Conservation (phyloP, 495 filamentous ascomycete genomes). For the Daldinia childiae region DNA sequence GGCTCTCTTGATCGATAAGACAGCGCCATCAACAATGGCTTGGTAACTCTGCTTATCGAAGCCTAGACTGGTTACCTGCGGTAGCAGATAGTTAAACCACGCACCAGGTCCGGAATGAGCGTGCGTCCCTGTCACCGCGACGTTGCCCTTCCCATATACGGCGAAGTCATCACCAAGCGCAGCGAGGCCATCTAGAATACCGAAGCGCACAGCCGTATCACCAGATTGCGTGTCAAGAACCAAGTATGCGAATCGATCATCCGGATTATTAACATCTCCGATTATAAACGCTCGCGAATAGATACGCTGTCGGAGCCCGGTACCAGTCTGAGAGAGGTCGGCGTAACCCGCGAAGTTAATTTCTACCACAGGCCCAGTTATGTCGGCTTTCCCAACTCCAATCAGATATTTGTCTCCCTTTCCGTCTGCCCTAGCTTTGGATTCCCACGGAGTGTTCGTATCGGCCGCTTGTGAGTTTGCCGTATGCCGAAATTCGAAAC, state of each 20-base stretch:
- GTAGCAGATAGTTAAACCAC: slow-evolving; percentile 96
- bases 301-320: slow-evolving; percentile 83
- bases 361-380: slow-evolving; percentile 79
- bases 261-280: slow-evolving; percentile 71
- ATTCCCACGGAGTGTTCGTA: slow-evolving; percentile 12
- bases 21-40: slow-evolving; percentile 86
- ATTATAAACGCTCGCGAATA: slow-evolving; percentile 92
- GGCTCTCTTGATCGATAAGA: slow-evolving; percentile 84
- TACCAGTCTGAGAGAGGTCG: slow-evolving; percentile 76
- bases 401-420: slow-evolving; percentile 72
- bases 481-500: slow-evolving; percentile 25
- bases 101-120: slow-evolving; percentile 91
- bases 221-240: slow-evolving; percentile 84
- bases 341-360: slow-evolving; percentile 76
- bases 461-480: neutral
- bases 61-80: slow-evolving; percentile 88
- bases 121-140: slow-evolving; percentile 93
- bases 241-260: slow-evolving; percentile 86
- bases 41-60: slow-evolving; percentile 89
- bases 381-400: slow-evolving; percentile 92
- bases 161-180: slow-evolving; percentile 61
- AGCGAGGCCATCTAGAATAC: slow-evolving; percentile 78
- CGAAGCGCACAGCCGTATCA: slow-evolving; percentile 88
- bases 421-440: slow-evolving; percentile 41
- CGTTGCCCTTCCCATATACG: slow-evolving; percentile 77